A percentile compares a stretch with the other conserved stretches of the same genome.
phyloP scores from a whole-genome alignment of 331 rosid species.

The Saraca asoca region DNA sequence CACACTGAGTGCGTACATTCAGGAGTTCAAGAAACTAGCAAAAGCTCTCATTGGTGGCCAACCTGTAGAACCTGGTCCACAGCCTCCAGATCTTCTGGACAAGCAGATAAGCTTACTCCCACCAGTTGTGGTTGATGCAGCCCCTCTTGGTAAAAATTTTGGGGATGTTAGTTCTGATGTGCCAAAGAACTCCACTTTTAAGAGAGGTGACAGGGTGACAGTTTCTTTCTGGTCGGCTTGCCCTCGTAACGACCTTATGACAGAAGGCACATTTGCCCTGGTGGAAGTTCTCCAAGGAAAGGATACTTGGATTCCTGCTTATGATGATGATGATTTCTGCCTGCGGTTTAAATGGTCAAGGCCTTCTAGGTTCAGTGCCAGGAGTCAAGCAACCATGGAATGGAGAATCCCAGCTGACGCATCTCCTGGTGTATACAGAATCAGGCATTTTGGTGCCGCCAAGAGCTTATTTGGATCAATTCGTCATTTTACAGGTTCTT shows the following conservation, averaged over 20 bases:
- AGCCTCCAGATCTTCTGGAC: slow-evolving; percentile 76
- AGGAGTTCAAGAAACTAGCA: slow-evolving; percentile 88
- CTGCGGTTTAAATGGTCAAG: slow-evolving; percentile 86
- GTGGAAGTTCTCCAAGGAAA: slow-evolving; percentile 67
- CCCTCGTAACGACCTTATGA: slow-evolving; percentile 89
- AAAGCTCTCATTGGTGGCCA: slow-evolving; percentile 46
- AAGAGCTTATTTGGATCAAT: slow-evolving; percentile 63
- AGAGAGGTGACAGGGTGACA: slow-evolving; percentile 58
- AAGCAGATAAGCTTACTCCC: slow-evolving; percentile 77
- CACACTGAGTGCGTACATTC: slow-evolving; percentile 80
- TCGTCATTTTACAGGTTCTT: slow-evolving; percentile 77
- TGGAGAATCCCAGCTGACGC: slow-evolving; percentile 75
- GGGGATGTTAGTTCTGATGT: slow-evolving; percentile 71
- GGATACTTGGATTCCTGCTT: slow-evolving; percentile 74
- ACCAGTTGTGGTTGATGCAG: slow-evolving; percentile 71
- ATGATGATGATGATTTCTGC: slow-evolving; percentile 91
- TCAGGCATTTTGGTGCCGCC: slow-evolving; percentile 80
- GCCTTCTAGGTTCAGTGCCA: slow-evolving; percentile 58
- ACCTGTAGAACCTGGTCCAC: slow-evolving; percentile 64
- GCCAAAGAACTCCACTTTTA: slow-evolving; percentile 67
- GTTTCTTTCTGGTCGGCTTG: slow-evolving; percentile 84
- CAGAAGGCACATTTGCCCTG: slow-evolving; percentile 86
- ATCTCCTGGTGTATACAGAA: slow-evolving; percentile 68
- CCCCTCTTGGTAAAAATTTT: slow-evolving; percentile 60
- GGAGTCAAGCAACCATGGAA: slow-evolving; percentile 72